Percentiles rank a stretch among this genome's conserved stretches.
These are phyloP conservation scores for Dactylellina parvicollis DNA, from an alignment of 2,329 filamentous ascomycete genomes.

Conservation along the genomic window DNA sequence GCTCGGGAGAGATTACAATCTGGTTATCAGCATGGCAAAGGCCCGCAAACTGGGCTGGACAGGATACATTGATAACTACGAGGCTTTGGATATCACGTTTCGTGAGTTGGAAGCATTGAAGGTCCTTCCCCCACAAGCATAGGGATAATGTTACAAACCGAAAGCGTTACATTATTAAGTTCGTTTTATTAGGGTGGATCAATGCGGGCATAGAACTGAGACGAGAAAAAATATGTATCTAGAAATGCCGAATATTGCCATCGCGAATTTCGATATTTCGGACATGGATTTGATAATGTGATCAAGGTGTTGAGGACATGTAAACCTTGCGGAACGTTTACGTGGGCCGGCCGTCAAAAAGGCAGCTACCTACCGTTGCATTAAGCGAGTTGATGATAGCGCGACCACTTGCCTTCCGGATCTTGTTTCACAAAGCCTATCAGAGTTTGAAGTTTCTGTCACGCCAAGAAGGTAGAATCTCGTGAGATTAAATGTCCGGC, in stretches of 20 bases:
- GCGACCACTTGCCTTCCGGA: conserved; percentile 9
- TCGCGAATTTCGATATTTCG: not conserved
- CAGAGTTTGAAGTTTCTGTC: not conserved
- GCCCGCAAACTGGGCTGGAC: conserved; percentile 64
- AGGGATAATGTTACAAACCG: not conserved
- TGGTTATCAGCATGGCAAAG: conserved; percentile 64
- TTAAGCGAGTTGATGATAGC: conserved; percentile 14
- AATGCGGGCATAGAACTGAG: not conserved
- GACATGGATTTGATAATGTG: not conserved
- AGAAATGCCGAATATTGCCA: not conserved
- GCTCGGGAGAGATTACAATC: conserved; percentile 62
- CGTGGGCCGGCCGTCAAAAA: conserved; percentile 24
- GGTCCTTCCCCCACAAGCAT: conserved; percentile 5
- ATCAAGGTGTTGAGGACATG: not conserved
- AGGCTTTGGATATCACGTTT: conserved; percentile 61
- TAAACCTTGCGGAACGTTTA: not conserved
- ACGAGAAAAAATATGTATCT: not conserved
- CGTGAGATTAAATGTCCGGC: not conserved
- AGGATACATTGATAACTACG: conserved; percentile 62
- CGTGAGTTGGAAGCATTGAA: conserved; percentile 57
- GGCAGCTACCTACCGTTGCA: conserved; percentile 31
- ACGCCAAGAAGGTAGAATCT: not conserved
- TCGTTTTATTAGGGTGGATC: not conserved
- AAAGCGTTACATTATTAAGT: not conserved
- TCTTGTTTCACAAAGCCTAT: not conserved